Percentiles rank a stretch among this genome's conserved stretches.
Evolutionary conservation across 371 early-diverging fungal genomes (phyloP).

Genomic region (Mortierella sp.): DNA sequence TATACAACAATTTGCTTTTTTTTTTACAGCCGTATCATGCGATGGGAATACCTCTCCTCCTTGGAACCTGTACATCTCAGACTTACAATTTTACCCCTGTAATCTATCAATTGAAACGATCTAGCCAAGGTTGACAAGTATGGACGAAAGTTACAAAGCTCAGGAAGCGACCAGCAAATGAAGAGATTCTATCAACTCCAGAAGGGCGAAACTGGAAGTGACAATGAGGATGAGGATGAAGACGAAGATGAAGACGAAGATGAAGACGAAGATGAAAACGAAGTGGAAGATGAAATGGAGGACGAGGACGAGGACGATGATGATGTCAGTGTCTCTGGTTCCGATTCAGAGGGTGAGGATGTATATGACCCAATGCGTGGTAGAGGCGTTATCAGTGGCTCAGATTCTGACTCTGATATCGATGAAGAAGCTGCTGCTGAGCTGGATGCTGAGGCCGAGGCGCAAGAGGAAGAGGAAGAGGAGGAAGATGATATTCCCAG

Average conservation of each 20-base stretch:
- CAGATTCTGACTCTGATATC: slow-evolving; percentile 66
- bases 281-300: slow-evolving; percentile 56
- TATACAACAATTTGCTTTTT: background rate
- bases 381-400: slow-evolving; percentile 74
- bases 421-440: slow-evolving; percentile 61
- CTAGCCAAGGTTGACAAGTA: slow-evolving; percentile 91
- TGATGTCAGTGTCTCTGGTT: slow-evolving; percentile 26
- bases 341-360: slow-evolving; percentile 45
- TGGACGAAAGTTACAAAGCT: slow-evolving; percentile 75
- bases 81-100: background rate
- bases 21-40: background rate
- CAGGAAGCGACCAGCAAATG: slow-evolving; percentile 67
- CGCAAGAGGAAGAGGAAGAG: slow-evolving; percentile 66
- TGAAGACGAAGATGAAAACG: slow-evolving; percentile 53
- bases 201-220: slow-evolving; percentile 46
- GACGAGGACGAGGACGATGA: slow-evolving; percentile 64
- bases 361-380: slow-evolving; percentile 90
- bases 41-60: background rate
- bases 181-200: slow-evolving; percentile 72
- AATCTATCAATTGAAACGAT: background rate
- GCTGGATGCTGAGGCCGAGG: slow-evolving; percentile 62
- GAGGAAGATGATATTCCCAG: slow-evolving; percentile 74
- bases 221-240: slow-evolving; percentile 31
- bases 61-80: background rate
- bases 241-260: slow-evolving; percentile 39